Evolutionary conservation across 192 early-diverging fungal genomes (phyloP).

Genomic region (Umbelopsis isabellina): DNA sequence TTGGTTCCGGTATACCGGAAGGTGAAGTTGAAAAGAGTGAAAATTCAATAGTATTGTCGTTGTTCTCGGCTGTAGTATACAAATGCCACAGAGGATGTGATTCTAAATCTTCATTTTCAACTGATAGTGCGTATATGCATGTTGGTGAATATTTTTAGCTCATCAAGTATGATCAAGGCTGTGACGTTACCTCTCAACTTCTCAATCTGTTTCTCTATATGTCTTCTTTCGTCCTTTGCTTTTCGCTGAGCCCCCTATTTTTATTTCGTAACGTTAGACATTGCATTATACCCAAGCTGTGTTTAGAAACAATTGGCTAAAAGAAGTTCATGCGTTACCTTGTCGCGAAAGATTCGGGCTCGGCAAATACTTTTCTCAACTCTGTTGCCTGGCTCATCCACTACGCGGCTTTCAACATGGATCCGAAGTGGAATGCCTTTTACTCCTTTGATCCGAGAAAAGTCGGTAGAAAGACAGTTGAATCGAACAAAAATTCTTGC

Average conservation of each 20-base stretch:
- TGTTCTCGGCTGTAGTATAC: neutral
- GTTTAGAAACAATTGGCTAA: neutral
- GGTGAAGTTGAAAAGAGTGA: neutral
- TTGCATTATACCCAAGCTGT: too few species aligned
- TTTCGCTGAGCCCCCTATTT: conserved; percentile 72
- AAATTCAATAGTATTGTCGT: neutral
- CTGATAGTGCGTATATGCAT: conserved; percentile 24
- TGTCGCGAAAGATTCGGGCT: conserved; percentile 75
- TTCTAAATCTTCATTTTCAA: conserved; percentile 53
- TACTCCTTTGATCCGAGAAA: conserved; percentile 80
- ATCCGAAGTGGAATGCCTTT: conserved; percentile 75
- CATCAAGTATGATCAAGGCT: too few species aligned
- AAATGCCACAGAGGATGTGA: conserved; percentile 47
- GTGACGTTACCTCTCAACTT: conserved; percentile 51
- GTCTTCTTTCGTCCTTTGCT: conserved; percentile 76
- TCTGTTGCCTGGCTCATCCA: conserved; percentile 26
- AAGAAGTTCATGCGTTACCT: conserved; percentile 40
- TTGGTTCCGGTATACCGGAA: conserved; percentile 15
- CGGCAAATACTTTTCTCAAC: conserved; percentile 63
- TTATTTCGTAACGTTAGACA: too few species aligned
- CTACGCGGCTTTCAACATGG: conserved; percentile 43
- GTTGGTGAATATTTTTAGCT: too few species aligned
- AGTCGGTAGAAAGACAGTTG: conserved; percentile 80
- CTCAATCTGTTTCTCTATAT: conserved; percentile 69
- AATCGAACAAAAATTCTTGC: conserved; percentile 70